These are phyloP conservation scores for Kuraishia borneana DNA, from an alignment of 805 yeast species.

Conservation along the genomic window DNA sequence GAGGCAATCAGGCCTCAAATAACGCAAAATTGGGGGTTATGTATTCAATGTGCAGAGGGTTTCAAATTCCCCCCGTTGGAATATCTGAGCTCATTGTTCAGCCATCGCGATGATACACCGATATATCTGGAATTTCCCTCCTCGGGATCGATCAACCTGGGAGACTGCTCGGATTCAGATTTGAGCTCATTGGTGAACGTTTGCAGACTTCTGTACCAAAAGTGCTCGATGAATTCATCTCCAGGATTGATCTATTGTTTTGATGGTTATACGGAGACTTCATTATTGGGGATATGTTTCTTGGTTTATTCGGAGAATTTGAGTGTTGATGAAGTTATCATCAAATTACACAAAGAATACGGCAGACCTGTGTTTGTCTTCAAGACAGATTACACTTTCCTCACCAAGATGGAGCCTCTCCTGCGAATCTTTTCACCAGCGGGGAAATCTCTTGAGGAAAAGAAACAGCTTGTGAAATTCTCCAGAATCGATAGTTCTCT, in stretches of 20 bases:
- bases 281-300: constrained; percentile 62
- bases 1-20: constrained; percentile 35
- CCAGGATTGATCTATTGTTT: constrained; percentile 61
- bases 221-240: constrained; percentile 17
- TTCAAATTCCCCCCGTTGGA: constrained; percentile 38
- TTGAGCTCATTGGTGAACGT: constrained; percentile 54
- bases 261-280: constrained; percentile 89
- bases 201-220: constrained; percentile 52
- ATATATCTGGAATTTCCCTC: constrained; percentile 60
- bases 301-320: constrained; percentile 58
- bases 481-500: background rate
- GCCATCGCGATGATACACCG: constrained; percentile 8
- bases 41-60: constrained; percentile 49
- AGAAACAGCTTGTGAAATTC: background rate
- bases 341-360: constrained; percentile 47
- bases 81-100: constrained; percentile 19
- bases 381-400: constrained; percentile 57
- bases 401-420: constrained; percentile 54
- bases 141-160: constrained; percentile 73
- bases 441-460: background rate
- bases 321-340: constrained; percentile 51
- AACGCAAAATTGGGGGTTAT: constrained; percentile 39
- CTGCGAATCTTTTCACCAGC: constrained; percentile 51
- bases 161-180: constrained; percentile 53
- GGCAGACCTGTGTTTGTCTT: constrained; percentile 81